Base-by-base conservation (phyloP, 2,329 filamentous ascomycete species). In the Colletotrichum gloeosporioides region DNA sequence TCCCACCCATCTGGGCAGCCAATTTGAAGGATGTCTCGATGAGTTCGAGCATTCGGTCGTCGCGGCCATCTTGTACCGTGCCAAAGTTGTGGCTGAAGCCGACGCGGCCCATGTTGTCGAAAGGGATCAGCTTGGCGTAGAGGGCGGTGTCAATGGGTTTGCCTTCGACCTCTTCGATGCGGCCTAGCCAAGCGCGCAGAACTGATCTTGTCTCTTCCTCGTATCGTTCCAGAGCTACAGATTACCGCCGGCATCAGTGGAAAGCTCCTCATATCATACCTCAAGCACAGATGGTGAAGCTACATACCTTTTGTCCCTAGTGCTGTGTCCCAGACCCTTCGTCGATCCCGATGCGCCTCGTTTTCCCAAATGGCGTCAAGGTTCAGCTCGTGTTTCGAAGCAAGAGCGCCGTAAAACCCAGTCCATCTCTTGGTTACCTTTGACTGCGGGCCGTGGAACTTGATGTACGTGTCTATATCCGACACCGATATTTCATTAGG, bases 101-200 rank as follows among this genome's bases (percentile, higher is more conserved):
- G 25, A 82, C 76, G 5, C 78, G 79, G 18, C 81, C 81, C 78
- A 81, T 82, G 22, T 82, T 80, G n/a, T 82, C 80, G 61, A 82
- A 82, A 3, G 80, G 77, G 6, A 82, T 80, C 27, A 82, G 75
- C 9, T 75, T 72, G 3, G 80, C 78, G 65, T 80, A 82, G n/a
- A 79, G 70, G 4, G 81, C 77, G 2, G 79, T 79, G 25, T 82
- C 69, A 61, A 82, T 70, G 1, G 79, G 76, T 8, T 69, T 69
- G 18, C 78, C 76, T 6, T 73, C 27, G 7, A 80, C 29, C n/a
- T 79, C 71, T 3, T 65, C 75, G 10, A 81, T 12, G 22, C 79
- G 79, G 18, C 63, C 69, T 2, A 82, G 61, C 79, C 79, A 82
- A 18, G 77, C 76, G 10, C 78, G 71, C 9, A 80, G 71, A 10